phyloP scores from a whole-genome alignment of 2,329 filamentous ascomycete genomes.

The Fusarium subtropicale region DNA sequence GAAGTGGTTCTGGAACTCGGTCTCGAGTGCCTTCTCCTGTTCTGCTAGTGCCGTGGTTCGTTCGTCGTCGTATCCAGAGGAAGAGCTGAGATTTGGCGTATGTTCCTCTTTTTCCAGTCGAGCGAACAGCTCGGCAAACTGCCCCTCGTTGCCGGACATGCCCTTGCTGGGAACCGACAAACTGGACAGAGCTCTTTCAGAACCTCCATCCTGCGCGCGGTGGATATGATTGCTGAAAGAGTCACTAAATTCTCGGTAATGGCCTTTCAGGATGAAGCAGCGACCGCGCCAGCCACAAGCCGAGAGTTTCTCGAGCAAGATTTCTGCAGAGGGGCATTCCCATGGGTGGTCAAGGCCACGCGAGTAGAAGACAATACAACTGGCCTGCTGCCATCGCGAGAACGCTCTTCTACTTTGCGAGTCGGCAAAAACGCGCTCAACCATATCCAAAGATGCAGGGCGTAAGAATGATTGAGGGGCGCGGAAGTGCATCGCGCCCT shows the following conservation, averaged over 20 bases:
- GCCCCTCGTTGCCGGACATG: conserved; percentile 49
- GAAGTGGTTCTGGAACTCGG: conserved; percentile 60
- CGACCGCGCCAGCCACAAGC: conserved; percentile 62
- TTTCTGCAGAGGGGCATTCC: conserved; percentile 63
- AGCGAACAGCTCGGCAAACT: conserved; percentile 60
- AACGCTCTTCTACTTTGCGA: conserved; percentile 61
- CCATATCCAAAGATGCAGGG: conserved; percentile 61
- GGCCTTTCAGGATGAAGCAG: conserved; percentile 66
- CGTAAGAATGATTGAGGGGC: conserved; percentile 62
- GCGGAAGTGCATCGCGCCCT: conserved; percentile 64
- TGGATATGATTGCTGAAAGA: conserved; percentile 64
- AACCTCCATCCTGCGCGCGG: conserved; percentile 57
- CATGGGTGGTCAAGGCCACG: conserved; percentile 61
- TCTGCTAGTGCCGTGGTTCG: conserved; percentile 56
- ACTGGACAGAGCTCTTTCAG: conserved; percentile 49
- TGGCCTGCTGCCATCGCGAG: conserved; percentile 59
- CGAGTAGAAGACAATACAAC: conserved; percentile 66
- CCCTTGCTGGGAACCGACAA: conserved; percentile 32
- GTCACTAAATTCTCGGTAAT: conserved; percentile 66
- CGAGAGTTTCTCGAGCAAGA: conserved; percentile 59
- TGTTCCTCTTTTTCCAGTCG: conserved; percentile 59
- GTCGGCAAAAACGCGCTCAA: conserved; percentile 63
- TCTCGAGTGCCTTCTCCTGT: conserved; percentile 62
- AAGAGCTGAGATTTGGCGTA: conserved; percentile 53
- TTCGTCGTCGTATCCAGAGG: conserved; percentile 54